Evolutionary conservation across 768 basidiomycete genomes (phyloP).

Genomic region (Phlegmacium glaucopus): DNA sequence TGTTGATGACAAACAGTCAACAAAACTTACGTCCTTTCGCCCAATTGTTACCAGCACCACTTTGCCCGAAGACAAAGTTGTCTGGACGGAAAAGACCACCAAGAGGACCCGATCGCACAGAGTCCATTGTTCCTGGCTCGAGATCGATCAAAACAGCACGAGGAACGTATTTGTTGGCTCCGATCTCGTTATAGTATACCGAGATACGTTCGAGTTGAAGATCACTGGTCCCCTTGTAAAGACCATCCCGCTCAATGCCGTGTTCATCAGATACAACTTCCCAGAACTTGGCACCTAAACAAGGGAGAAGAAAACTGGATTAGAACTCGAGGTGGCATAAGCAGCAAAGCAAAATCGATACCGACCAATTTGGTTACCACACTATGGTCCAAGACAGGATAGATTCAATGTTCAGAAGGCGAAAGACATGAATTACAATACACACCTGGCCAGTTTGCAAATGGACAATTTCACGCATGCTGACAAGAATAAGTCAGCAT

Average conservation of each 20-base stretch:
- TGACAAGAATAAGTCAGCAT: slow-evolving; percentile 37
- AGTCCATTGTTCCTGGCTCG: slow-evolving; percentile 97
- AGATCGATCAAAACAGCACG: slow-evolving; percentile 97
- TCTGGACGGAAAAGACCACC: slow-evolving; percentile 95
- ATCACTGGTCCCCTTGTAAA: slow-evolving; percentile 91
- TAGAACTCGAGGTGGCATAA: slow-evolving; percentile 11
- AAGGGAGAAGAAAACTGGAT: slow-evolving; percentile 8
- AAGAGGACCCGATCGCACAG: slow-evolving; percentile 85
- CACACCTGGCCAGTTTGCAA: slow-evolving; percentile 97
- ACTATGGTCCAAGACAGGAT: slow-evolving; percentile 44
- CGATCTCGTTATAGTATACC: slow-evolving; percentile 97
- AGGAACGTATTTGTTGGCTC: slow-evolving; percentile 95
- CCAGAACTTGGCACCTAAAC: slow-evolving; percentile 90
- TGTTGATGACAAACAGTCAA: slow-evolving; percentile 4
- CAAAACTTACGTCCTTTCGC: slow-evolving; percentile 92
- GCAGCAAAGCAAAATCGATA: slow-evolving; percentile 20
- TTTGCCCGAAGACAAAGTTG: slow-evolving; percentile 98
- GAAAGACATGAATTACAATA: slow-evolving; percentile 21
- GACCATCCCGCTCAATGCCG: slow-evolving; percentile 90
- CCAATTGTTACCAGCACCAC: slow-evolving; percentile 99
- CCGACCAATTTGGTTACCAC: slow-evolving; percentile 99
- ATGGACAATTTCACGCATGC: slow-evolving; percentile 99
- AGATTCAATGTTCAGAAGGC: slow-evolving; percentile 20
- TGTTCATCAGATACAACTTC: slow-evolving; percentile 99
- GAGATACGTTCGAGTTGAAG: slow-evolving; percentile 96